Evolutionary conservation across 2,329 filamentous ascomycete genomes (phyloP), one percentile per base, ranked within the genome.

Genomic region (Orbilia blumenaviensis): DNA sequence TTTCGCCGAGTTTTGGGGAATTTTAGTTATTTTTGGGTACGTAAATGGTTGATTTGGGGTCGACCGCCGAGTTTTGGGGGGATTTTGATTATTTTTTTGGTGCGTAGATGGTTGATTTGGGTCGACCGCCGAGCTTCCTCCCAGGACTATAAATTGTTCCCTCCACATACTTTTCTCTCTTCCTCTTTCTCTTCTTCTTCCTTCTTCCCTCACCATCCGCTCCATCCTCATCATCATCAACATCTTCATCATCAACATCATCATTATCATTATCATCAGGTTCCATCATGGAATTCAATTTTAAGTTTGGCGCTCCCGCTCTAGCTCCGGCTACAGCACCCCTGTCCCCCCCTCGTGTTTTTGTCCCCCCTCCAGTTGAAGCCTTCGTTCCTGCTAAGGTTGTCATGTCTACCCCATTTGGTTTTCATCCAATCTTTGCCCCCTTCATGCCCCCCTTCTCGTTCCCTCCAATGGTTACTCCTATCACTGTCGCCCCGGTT

Each of bases 121-220:
- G 46, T 52, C 12, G 46, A n/a, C 14, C 42, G 42, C 42, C 42
- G 42, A 46, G 42, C 21, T 12, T 9, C 3, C 12, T 32, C 16
- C 21, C 14, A 52, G 12, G 38, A 61, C 41, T 68, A 68, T 68
- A 27, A 50, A 68, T 41, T 9, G 34, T 6, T 7, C 64, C 38
- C 23, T 27, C 2, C 25, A 12, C 41, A n/a, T 5, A n/a, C 5
- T 18, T 16, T 25, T 18, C 7, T 16, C 25, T 50, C 41, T 44
- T 69, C 56, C 62, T 25, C 16, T 10, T 58, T 16, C 10, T 16
- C 14, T 38, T 23, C 27, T 36, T 44, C 56, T 54, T 69, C 54
- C 27, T 69, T 38, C 64, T 32, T n/a, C 6, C 56, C 7, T 44
- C 66, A n/a, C 66, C n/a, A 18, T 60, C 42, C 29, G 25, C 46